Base-by-base conservation (phyloP, 306 rosid genomes). In the Quercus ilex region DNA sequence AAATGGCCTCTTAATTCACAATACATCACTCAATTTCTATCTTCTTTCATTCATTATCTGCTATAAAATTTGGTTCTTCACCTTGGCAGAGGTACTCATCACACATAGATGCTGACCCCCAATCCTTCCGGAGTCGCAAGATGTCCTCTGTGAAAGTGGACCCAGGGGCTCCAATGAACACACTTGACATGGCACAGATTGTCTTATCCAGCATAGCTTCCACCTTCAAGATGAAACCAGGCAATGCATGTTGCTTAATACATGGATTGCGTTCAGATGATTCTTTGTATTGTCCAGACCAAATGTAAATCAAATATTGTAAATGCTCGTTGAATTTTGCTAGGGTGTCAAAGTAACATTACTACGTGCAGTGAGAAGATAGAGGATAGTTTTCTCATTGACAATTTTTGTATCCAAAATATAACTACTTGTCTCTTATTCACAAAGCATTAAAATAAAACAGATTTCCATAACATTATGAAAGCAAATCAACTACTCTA, bases 171-270 rank as follows among this genome's bases (percentile, higher is more conserved):
- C 99, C 99, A 8, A 95, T 88, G 86, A 95, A 95, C 43, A 90
- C 97, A 12, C 85, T 90, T 20, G 99, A 87, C 98, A 95, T 80
- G 69, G 97, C 99, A 78, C 97, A 90, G 79, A 95, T 91, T n/a
- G 99, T 95, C 86, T 95, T 95, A 86, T 95, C 99, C 78, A 95
- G 71, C 99, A 95, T 95, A 60, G 99, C 98, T 86, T 95, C 99
- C 65, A 95, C 99, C 99, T 94, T 77, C 86, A 78, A 55, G 15
- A 59, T 30, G 31, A 74, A 73, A 68, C 73, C 78, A 69, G 77
- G 75, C 15, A 76, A 85, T 33, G 79, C 79, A 55, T 5, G 28
- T 82, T 41, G 11, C 12, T 41, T 49, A 79, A 55, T 71, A 76
- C 59, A 18, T 49, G 43, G 83, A 67, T 65, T 56, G 31, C 26